Evolutionary conservation across 345 rosid species (phyloP).

Genomic region (Conringia planisiliqua): DNA sequence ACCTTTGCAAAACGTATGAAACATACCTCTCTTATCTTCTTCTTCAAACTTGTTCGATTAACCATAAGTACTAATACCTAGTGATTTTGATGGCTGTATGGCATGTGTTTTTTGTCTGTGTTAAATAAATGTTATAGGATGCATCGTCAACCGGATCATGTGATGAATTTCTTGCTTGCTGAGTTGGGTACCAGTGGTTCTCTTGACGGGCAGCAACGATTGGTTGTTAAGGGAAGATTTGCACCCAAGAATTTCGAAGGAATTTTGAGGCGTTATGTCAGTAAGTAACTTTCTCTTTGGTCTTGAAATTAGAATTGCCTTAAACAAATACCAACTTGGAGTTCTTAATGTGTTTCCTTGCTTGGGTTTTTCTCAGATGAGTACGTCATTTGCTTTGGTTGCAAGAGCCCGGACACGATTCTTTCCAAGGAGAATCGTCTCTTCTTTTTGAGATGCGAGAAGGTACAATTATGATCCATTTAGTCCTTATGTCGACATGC

Average conservation of each 20-base stretch:
- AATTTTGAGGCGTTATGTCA: constrained; percentile 77
- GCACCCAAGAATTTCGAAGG: constrained; percentile 93
- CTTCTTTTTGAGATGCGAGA: constrained; percentile 70
- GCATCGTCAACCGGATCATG: constrained; percentile 97
- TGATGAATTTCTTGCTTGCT: constrained; percentile 84
- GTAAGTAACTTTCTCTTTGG: constrained; percentile 45
- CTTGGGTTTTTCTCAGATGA: constrained; percentile 38
- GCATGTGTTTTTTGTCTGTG: neutral
- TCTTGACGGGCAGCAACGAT: constrained; percentile 87
- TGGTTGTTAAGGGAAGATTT: constrained; percentile 90
- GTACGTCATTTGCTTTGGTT: constrained; percentile 58
- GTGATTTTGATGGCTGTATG: neutral
- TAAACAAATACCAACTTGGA: neutral
- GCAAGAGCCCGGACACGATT: constrained; percentile 70
- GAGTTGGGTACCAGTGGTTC: constrained; percentile 97
- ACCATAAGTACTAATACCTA: neutral
- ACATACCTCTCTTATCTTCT: neutral
- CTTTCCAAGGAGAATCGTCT: constrained; percentile 71
- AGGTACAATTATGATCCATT: constrained; percentile 36
- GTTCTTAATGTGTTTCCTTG: neutral
- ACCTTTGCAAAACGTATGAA: constrained; percentile 86
- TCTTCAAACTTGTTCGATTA: neutral
- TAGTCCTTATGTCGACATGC: neutral
- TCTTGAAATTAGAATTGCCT: neutral
- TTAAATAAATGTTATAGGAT: constrained; percentile 41